Evolutionary conservation across 345 rosid genomes (phyloP).

Genomic region (Eucalyptus leucophloia): DNA sequence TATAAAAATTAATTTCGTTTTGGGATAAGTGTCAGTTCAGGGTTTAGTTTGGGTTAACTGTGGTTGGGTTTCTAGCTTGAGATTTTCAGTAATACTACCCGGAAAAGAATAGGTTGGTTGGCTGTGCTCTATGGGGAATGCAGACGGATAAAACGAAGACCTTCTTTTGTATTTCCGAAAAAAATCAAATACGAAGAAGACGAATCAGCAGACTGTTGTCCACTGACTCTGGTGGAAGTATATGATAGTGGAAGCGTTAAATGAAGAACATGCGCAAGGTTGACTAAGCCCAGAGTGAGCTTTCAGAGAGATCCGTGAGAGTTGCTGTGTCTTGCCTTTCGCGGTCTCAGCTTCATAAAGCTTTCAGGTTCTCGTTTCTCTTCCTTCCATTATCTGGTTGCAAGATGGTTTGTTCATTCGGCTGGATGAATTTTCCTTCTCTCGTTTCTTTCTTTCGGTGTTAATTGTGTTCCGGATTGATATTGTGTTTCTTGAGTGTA

Average conservation of each 20-base stretch:
- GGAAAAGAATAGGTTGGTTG: too few species aligned
- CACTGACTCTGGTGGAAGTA: not conserved
- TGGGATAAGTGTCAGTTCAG: too few species aligned
- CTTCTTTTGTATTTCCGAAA: too few species aligned
- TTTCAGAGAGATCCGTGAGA: not conserved
- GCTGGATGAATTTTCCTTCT: not conserved
- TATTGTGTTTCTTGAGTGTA: not conserved
- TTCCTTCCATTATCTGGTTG: not conserved
- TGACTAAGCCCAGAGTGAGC: not conserved
- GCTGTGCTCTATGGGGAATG: too few species aligned
- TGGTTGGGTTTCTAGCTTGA: too few species aligned
- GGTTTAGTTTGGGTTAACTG: too few species aligned
- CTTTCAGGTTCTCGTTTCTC: not conserved
- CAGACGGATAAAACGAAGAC: too few species aligned
- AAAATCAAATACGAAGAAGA: not conserved
- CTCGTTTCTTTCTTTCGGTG: not conserved
- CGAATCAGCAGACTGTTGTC: not conserved
- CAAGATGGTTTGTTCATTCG: not conserved
- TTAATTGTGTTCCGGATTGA: not conserved
- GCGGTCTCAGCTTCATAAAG: not conserved
- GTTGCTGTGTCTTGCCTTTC: not conserved
- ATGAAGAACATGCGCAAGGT: not conserved
- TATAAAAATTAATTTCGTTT: too few species aligned
- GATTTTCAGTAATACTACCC: too few species aligned
- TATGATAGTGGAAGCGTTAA: not conserved